Conservation (phyloP, 2,329 filamentous ascomycete genomes). For the Nothophoma quercina region DNA sequence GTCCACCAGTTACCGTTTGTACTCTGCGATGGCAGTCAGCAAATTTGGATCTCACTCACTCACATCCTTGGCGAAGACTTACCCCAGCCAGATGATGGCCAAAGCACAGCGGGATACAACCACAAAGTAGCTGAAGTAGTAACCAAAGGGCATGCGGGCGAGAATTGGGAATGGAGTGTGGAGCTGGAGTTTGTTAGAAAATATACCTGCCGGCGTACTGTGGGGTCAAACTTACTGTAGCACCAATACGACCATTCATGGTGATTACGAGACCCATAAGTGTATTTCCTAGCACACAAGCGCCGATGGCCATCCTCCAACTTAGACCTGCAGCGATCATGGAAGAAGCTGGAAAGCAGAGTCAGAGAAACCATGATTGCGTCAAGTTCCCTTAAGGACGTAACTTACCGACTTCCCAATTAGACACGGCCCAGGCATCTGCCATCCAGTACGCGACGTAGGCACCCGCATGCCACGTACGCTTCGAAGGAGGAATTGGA, state of each 20-base stretch:
- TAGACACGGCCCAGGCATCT: conserved; percentile 51
- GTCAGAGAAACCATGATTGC: no score
- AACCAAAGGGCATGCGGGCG: conserved; percentile 34
- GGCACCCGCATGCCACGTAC: conserved; percentile 45
- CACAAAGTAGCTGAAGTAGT: conserved; percentile 36
- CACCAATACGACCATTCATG: conserved; percentile 37
- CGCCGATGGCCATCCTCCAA: conserved; percentile 44
- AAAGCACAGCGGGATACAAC: conserved; percentile 46
- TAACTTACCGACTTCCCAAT: conserved; percentile 48
- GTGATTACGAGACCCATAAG: conserved; percentile 40
- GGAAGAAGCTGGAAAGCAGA: conserved; percentile 27
- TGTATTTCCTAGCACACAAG: conserved; percentile 43
- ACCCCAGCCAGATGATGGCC: conserved; percentile 47
- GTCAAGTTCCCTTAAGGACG: no score
- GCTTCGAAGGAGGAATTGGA: conserved; percentile 49
- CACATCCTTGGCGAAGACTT: not conserved
- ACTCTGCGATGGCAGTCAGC: conserved; percentile 23
- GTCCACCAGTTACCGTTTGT: conserved; percentile 33
- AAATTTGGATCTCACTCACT: not conserved
- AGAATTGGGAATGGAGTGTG: conserved; percentile 37
- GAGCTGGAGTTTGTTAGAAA: conserved; percentile 24
- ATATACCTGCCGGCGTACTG: not conserved
- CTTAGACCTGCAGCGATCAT: conserved; percentile 37
- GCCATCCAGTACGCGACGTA: conserved; percentile 52
- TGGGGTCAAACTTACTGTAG: conserved; percentile 24